A percentile compares a stretch with the other conserved stretches of the same genome.
phyloP scores from a whole-genome alignment of 441 rosid genomes.

The Gossypium davidsonii region DNA sequence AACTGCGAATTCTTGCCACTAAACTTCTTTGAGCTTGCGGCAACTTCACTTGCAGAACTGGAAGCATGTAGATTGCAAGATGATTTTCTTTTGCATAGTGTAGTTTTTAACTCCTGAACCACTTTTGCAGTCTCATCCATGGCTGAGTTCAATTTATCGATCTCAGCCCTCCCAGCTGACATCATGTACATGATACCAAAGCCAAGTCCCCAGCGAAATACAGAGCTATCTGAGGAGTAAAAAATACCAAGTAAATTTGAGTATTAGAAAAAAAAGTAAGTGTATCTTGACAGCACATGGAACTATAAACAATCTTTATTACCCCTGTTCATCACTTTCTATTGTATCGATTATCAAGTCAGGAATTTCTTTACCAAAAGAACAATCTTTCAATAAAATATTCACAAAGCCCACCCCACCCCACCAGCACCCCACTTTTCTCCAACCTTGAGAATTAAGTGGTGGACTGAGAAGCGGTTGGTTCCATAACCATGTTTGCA shows the following conservation, averaged over 20 bases:
- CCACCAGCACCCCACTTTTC: background rate
- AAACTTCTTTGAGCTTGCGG: constrained; percentile 21
- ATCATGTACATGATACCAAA: constrained; percentile 72
- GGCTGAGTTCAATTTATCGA: constrained; percentile 49
- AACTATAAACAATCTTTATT: background rate
- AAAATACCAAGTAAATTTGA: background rate
- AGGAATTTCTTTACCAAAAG: background rate
- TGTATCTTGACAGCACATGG: background rate
- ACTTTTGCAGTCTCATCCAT: constrained; percentile 65
- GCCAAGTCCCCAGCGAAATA: constrained; percentile 60
- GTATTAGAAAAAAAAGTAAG: background rate
- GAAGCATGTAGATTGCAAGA: constrained; percentile 16
- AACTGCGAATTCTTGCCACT: constrained; percentile 19
- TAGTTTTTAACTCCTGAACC: constrained; percentile 62
- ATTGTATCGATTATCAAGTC: constrained; percentile 5
- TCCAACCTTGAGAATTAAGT: background rate
- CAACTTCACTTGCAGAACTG: constrained; percentile 19
- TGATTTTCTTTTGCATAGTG: constrained; percentile 47
- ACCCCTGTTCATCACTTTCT: background rate
- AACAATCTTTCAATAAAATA: background rate
- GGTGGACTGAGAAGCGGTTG: background rate
- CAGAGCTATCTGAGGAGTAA: constrained; percentile 45
- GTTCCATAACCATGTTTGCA: background rate
- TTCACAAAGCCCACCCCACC: background rate
- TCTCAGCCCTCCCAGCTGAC: constrained; percentile 69